phyloP scores from a whole-genome alignment of 768 basidiomycete species.

The Cystobasidium onofrii region DNA sequence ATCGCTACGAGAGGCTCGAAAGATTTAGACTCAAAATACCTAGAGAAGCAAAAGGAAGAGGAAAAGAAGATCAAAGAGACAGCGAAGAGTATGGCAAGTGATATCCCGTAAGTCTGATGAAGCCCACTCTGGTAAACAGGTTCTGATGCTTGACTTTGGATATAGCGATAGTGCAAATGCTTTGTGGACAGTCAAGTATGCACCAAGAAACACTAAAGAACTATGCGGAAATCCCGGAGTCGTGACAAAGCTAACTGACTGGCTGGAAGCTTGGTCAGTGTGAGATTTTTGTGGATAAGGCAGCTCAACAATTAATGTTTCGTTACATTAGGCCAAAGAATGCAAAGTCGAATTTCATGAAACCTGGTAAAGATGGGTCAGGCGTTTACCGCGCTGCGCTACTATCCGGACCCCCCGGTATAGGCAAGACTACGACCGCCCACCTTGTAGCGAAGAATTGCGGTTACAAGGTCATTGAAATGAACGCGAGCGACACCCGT shows the following conservation, averaged over 20 bases:
- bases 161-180: slow-evolving; percentile 48
- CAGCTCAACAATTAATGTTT: neutral
- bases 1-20: slow-evolving; percentile 56
- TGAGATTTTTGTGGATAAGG: neutral
- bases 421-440: slow-evolving; percentile 94
- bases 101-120: neutral
- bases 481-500: slow-evolving; percentile 90
- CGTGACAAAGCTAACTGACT: slow-evolving; percentile 77
- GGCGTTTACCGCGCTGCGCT: slow-evolving; percentile 77
- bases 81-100: slow-evolving; percentile 62
- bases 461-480: slow-evolving; percentile 84
- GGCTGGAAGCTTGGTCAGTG: slow-evolving; percentile 78
- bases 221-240: slow-evolving; percentile 90
- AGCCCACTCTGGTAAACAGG: neutral
- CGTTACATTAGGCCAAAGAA: slow-evolving; percentile 59
- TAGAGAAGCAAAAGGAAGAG: slow-evolving; percentile 73
- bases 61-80: slow-evolving; percentile 62
- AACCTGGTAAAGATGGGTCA: slow-evolving; percentile 84
- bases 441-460: slow-evolving; percentile 84
- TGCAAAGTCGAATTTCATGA: slow-evolving; percentile 72
- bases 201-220: slow-evolving; percentile 75
- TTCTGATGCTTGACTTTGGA: neutral
- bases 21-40: slow-evolving; percentile 66
- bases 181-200: slow-evolving; percentile 92
- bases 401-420: slow-evolving; percentile 88